A percentile compares a stretch with the other conserved stretches of the same genome.
Conservation (phyloP, 768 basidiomycete genomes). For the Russula vinacea region DNA sequence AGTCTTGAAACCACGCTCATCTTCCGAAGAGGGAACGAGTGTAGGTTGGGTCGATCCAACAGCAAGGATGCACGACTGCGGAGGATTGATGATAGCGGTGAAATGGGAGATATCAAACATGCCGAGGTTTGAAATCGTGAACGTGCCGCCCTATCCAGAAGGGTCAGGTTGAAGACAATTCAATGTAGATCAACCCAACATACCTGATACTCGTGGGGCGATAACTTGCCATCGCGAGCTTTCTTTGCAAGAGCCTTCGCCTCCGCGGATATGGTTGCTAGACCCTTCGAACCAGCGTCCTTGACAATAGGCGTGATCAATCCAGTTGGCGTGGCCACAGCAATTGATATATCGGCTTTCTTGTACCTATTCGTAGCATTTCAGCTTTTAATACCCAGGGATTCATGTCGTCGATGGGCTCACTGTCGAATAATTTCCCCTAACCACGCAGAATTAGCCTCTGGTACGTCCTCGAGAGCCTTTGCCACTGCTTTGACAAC, state of each 20-base stretch:
- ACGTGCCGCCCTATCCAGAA: slow-evolving; percentile 77
- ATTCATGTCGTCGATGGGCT: slow-evolving; percentile 37
- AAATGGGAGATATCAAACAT: slow-evolving; percentile 96
- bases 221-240: slow-evolving; percentile 94
- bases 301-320: slow-evolving; percentile 97
- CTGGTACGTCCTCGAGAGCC: slow-evolving; percentile 91
- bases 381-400: not conserved
- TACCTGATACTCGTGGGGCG: slow-evolving; percentile 95
- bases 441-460: slow-evolving; percentile 97
- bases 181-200: slow-evolving; percentile 17
- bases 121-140: slow-evolving; percentile 98
- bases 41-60: slow-evolving; percentile 86
- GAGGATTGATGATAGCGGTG: slow-evolving; percentile 98
- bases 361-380: slow-evolving; percentile 61
- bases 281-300: slow-evolving; percentile 88
- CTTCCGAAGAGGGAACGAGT: slow-evolving; percentile 80
- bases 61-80: slow-evolving; percentile 97
- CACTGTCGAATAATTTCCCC: slow-evolving; percentile 94
- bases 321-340: slow-evolving; percentile 93
- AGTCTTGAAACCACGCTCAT: slow-evolving; percentile 93
- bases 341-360: slow-evolving; percentile 95
- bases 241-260: slow-evolving; percentile 91
- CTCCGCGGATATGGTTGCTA: slow-evolving; percentile 89
- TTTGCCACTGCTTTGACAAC: slow-evolving; percentile 92
- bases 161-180: not conserved